phyloP scores from a whole-genome alignment of 305 asterid species.

The Plantago lanceolata region DNA sequence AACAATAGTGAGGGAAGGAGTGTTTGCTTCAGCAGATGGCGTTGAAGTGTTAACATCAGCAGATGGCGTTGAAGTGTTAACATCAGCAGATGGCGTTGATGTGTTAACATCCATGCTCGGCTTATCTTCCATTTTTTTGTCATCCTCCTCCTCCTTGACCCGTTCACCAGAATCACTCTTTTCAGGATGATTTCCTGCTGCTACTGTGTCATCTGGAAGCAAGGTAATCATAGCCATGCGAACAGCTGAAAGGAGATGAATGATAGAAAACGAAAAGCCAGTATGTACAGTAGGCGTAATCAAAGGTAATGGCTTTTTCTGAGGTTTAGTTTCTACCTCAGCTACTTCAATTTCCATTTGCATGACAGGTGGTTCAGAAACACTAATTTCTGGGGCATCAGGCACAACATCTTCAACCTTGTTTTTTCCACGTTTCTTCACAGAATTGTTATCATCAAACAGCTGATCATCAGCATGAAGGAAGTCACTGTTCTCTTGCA shows the following conservation, averaged over 20 bases:
- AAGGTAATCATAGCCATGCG: slow-evolving; percentile 74
- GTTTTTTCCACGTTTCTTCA: slow-evolving; percentile 63
- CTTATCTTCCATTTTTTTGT: slow-evolving; percentile 39
- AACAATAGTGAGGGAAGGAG: slow-evolving; percentile 68
- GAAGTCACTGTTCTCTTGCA: slow-evolving; percentile 39
- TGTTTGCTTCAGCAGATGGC: slow-evolving; percentile 44
- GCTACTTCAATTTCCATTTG: slow-evolving; percentile 52
- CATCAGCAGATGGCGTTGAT: slow-evolving; percentile 42
- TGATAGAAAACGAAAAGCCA: slow-evolving; percentile 83
- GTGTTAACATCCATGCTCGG: slow-evolving; percentile 40
- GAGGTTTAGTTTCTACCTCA: slow-evolving; percentile 59
- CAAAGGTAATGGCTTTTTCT: slow-evolving; percentile 65
- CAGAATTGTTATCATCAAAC: slow-evolving; percentile 44
- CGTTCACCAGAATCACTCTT: slow-evolving; percentile 43
- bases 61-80: slow-evolving; percentile 44
- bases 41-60: slow-evolving; percentile 41
- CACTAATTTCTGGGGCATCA: slow-evolving; percentile 46
- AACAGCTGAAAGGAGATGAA: slow-evolving; percentile 95
- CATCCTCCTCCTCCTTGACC: slow-evolving; percentile 48
- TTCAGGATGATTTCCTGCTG: slow-evolving; percentile 39
- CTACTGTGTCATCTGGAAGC: slow-evolving; percentile 70
- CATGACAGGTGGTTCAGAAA: slow-evolving; percentile 44
- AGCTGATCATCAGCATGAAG: slow-evolving; percentile 44
- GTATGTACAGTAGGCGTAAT: slow-evolving; percentile 86
- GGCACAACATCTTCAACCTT: slow-evolving; percentile 47